A percentile compares a stretch with the other conserved stretches of the same genome.
Evolutionary conservation across 169 alveolate genomes (phyloP).

Genomic region (Plasmodium berghei): DNA sequence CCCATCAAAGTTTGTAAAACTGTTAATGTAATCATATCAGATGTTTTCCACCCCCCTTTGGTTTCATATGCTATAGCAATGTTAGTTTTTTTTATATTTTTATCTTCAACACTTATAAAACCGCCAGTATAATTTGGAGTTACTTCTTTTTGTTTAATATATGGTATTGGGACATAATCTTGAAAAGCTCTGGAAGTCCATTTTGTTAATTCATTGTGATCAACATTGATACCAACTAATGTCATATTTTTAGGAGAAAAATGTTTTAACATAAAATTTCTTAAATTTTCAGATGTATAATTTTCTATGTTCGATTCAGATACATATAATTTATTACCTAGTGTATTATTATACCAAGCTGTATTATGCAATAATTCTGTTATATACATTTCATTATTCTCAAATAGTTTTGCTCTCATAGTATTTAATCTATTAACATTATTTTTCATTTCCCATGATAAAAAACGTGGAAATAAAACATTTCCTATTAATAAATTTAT

Average conservation of each 20-base stretch:
- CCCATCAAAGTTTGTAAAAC: conserved; percentile 91
- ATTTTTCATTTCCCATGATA: conserved; percentile 89
- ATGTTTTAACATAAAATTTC: conserved; percentile 89
- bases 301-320: conserved; percentile 81
- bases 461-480: conserved; percentile 90
- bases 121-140: conserved; percentile 93
- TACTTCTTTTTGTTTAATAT: conserved; percentile 68
- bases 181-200: conserved; percentile 91
- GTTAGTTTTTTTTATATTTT: conserved; percentile 85
- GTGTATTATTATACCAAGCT: conserved; percentile 92
- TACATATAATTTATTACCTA: conserved; percentile 85
- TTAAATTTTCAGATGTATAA: conserved; percentile 87
- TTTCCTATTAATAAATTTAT: conserved; percentile 89
- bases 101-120: conserved; percentile 85
- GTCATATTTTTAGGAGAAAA: conserved; percentile 90
- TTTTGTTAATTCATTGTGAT: conserved; percentile 87
- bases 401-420: conserved; percentile 77
- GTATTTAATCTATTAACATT: conserved; percentile 80
- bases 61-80: conserved; percentile 89
- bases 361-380: conserved; percentile 90
- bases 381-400: conserved; percentile 85
- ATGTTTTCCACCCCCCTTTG: conserved; percentile 86
- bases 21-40: conserved; percentile 86
- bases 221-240: conserved; percentile 89
- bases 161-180: conserved; percentile 90